phyloP scores from a whole-genome alignment of 208 protist genomes.

The Wallacemonas sp. region DNA sequence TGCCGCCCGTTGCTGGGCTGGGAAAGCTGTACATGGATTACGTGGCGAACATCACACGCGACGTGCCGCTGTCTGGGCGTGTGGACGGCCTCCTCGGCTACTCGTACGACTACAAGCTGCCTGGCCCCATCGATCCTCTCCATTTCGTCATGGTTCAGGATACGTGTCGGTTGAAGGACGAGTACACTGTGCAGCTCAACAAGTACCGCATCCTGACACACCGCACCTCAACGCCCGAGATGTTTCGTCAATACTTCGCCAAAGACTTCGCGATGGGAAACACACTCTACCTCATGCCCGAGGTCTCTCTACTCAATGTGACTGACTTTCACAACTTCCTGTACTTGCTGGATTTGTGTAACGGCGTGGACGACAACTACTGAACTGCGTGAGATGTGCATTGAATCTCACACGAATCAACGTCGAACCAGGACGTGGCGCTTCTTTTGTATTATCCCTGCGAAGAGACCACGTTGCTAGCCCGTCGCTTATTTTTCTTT shows the following conservation, averaged over 20 bases:
- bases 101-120: not conserved
- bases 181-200: not conserved
- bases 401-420: too few species aligned
- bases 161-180: not conserved
- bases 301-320: not conserved
- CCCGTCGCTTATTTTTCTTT: too few species aligned
- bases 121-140: not conserved
- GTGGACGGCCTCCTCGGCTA: not conserved
- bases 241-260: not conserved
- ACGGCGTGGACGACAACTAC: too few species aligned
- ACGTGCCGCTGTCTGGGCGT: not conserved
- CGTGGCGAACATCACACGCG: not conserved
- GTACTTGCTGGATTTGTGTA: not conserved
- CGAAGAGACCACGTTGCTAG: too few species aligned
- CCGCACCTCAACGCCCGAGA: not conserved
- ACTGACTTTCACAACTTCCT: not conserved
- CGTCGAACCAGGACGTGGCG: too few species aligned
- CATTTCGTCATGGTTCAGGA: not conserved
- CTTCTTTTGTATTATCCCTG: too few species aligned
- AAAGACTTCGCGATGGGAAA: not conserved
- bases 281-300: not conserved
- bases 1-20: not conserved
- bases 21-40: conserved; percentile 9
- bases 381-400: too few species aligned
- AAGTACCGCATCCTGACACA: not conserved